Percentiles rank a stretch among this genome's conserved stretches.
phyloP scores from a whole-genome alignment of 345 rosid species.

The Boechera retrofracta region DNA sequence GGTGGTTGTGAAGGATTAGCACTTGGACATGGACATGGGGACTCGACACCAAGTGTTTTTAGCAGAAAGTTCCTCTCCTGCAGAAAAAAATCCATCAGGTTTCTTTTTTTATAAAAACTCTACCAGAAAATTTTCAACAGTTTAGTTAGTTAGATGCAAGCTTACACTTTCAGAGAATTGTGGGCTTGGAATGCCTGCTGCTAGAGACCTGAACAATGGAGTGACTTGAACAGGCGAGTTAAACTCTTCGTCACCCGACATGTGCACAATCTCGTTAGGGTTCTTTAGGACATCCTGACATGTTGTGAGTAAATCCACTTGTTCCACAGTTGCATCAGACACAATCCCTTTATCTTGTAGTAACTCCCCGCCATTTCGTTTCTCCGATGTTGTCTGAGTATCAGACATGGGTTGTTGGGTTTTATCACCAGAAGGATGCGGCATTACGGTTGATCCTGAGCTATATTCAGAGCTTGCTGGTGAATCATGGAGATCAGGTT shows the following conservation, averaged over 20 bases:
- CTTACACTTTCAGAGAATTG: slow-evolving; percentile 98
- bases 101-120: neutral
- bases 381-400: slow-evolving; percentile 46
- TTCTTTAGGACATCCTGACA: slow-evolving; percentile 51
- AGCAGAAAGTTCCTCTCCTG: slow-evolving; percentile 96
- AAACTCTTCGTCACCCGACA: slow-evolving; percentile 59
- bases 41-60: slow-evolving; percentile 90
- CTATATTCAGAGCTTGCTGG: slow-evolving; percentile 91
- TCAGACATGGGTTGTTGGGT: slow-evolving; percentile 55
- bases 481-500: slow-evolving; percentile 81
- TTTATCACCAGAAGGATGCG: slow-evolving; percentile 50
- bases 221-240: slow-evolving; percentile 88
- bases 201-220: slow-evolving; percentile 94
- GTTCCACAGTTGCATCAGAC: slow-evolving; percentile 49
- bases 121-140: neutral
- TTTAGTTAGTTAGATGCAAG: slow-evolving; percentile 10
- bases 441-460: slow-evolving; percentile 74
- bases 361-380: slow-evolving; percentile 50
- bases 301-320: slow-evolving; percentile 53
- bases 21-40: slow-evolving; percentile 65
- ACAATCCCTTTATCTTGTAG: slow-evolving; percentile 51
- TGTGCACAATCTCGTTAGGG: slow-evolving; percentile 50
- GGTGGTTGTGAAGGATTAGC: slow-evolving; percentile 75
- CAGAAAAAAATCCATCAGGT: slow-evolving; percentile 46
- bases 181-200: slow-evolving; percentile 97